phyloP scores from a whole-genome alignment of 202 grass and related monocot species.

The Panicum hallii region DNA sequence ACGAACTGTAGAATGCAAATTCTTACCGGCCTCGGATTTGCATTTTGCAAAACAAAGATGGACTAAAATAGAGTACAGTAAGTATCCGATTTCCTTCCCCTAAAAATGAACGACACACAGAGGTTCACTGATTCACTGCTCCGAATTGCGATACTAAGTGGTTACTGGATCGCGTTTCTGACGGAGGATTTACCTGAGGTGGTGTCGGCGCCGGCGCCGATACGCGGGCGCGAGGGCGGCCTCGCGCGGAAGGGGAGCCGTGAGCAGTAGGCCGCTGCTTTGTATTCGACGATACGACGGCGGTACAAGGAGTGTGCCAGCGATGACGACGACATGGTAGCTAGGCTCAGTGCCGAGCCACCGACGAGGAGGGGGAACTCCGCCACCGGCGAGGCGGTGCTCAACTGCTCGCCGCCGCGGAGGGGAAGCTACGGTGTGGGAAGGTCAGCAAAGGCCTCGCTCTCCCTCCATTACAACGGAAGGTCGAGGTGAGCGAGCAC shows the following conservation, averaged over 20 bases:
- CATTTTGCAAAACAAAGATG: neutral
- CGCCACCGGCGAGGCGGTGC: no score
- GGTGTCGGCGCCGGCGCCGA: conserved; percentile 18
- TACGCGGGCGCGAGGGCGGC: conserved; percentile 34
- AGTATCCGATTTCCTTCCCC: neutral
- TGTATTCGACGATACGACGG: conserved; percentile 48
- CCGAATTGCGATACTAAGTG: no score
- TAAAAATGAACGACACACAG: no score
- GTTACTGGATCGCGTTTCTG: no score
- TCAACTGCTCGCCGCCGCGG: no score
- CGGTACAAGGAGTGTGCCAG: conserved; percentile 48
- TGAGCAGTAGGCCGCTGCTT: neutral
- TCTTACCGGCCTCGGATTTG: neutral
- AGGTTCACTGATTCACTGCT: no score
- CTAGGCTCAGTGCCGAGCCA: no score
- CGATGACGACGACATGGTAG: conserved; percentile 36
- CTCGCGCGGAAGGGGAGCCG: conserved; percentile 46
- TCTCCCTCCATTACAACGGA: no score
- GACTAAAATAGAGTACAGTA: neutral
- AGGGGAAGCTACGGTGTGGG: no score
- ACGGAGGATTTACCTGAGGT: conserved; percentile 38
- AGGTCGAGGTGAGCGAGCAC: no score
- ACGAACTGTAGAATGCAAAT: neutral
- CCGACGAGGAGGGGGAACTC: no score
- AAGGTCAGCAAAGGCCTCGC: no score